phyloP scores from a whole-genome alignment of 75 land plant species.

The Pinus albicaulis region DNA sequence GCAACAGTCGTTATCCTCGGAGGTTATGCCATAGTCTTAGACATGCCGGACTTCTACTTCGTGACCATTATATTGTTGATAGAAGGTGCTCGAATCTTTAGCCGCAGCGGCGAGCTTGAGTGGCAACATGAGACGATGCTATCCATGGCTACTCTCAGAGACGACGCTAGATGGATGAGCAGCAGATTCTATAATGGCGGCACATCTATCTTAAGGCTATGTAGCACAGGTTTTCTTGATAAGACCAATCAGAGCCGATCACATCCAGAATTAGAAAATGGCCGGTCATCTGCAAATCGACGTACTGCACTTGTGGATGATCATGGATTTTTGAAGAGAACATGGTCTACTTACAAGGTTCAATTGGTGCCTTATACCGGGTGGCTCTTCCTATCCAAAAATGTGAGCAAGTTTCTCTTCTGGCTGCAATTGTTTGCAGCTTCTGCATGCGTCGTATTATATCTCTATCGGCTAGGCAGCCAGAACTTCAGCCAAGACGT shows the following conservation, averaged over 20 bases:
- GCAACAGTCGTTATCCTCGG: slow-evolving; percentile 91
- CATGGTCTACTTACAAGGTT: slow-evolving; percentile 48
- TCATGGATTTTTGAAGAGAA: slow-evolving; percentile 16
- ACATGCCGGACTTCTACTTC: slow-evolving; percentile 65
- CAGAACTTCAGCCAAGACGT: slow-evolving; percentile 40
- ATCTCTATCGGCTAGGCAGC: slow-evolving; percentile 41
- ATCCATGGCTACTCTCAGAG: slow-evolving; percentile 31
- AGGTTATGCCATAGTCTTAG: slow-evolving; percentile 59
- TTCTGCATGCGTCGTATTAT: slow-evolving; percentile 51
- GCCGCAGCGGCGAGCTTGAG: slow-evolving; percentile 79
- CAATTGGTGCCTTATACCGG: slow-evolving; percentile 60
- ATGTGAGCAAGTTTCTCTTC: slow-evolving; percentile 56
- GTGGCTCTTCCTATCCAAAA: slow-evolving; percentile 48
- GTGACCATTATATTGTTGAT: slow-evolving; percentile 9
- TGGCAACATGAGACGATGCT: slow-evolving; percentile 82
- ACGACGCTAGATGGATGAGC: slow-evolving; percentile 24
- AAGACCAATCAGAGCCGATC: not conserved
- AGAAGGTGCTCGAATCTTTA: slow-evolving; percentile 17
- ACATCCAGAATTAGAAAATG: not conserved
- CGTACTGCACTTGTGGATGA: not conserved
- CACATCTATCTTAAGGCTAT: not conserved
- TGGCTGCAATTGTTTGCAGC: slow-evolving; percentile 67
- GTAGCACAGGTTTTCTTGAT: not conserved
- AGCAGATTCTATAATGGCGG: slow-evolving; percentile 23
- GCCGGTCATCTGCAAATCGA: not conserved